These are phyloP conservation scores for Orobanche coerulescens DNA, from an alignment of 257 asterid species.

Conservation along the genomic window DNA sequence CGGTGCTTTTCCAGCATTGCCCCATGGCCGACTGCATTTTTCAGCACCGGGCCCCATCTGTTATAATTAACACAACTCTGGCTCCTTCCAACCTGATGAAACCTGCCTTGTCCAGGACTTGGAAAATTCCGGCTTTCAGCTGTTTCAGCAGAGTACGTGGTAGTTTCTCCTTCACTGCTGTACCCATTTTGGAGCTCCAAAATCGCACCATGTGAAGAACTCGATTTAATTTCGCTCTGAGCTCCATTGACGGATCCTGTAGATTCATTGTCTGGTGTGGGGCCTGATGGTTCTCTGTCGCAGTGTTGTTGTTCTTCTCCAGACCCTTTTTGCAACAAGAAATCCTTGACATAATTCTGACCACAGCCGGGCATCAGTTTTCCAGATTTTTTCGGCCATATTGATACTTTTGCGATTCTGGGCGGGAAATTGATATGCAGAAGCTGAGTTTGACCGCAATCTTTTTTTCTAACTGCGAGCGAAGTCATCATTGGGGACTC, in stretches of 20 bases:
- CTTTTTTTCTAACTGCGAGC: constrained; percentile 39
- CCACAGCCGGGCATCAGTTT: constrained; percentile 32
- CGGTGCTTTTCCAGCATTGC: constrained; percentile 59
- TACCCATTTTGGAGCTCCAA: constrained; percentile 44
- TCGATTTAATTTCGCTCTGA: constrained; percentile 56
- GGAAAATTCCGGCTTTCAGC: constrained; percentile 86
- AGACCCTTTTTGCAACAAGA: constrained; percentile 16
- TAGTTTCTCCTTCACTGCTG: constrained; percentile 94
- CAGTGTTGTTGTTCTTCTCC: constrained; percentile 28
- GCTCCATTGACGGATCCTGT: constrained; percentile 80
- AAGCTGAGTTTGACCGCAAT: constrained; percentile 57
- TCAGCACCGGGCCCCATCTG: constrained; percentile 70
- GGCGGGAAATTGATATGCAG: constrained; percentile 91
- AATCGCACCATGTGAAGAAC: constrained; percentile 46
- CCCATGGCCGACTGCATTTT: constrained; percentile 47
- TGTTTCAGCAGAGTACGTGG: constrained; percentile 98
- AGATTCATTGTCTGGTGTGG: constrained; percentile 55
- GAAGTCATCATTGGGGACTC: constrained; percentile 71
- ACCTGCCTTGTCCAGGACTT: constrained; percentile 60
- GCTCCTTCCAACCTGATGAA: constrained; percentile 73
- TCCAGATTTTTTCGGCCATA: constrained; percentile 35
- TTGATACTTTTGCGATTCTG: constrained; percentile 33
- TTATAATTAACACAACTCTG: constrained; percentile 82
- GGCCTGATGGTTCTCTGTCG: constrained; percentile 28
- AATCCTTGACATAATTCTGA: constrained; percentile 32